Base-by-base conservation (phyloP, 768 basidiomycete genomes). In the Tricholoma sp. region DNA sequence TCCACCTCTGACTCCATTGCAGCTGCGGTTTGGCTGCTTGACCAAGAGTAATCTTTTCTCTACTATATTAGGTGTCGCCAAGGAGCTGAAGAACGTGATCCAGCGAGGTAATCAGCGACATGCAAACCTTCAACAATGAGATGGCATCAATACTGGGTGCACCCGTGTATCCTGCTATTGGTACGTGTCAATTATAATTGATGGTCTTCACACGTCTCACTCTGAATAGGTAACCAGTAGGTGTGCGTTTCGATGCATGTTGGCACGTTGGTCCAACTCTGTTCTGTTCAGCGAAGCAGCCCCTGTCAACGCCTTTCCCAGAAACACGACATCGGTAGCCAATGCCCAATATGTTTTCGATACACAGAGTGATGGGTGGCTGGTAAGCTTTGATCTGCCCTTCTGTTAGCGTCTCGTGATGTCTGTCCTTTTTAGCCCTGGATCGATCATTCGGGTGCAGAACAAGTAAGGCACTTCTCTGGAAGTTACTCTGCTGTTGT, bases 331-430 rank as follows among this genome's bases (percentile, higher is more conserved):
- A 6, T 62, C 63, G 4, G 66, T 57, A 2, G 68, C 67, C 3
- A 73, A 70, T 57, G 68, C 74, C 1, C 81, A 85, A 61, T 87
- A 80, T 78, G 78, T 84, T 0, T 86, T 81, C 58, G 79, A 84
- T 60, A 72, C 76, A 4, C 75, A 80, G 60, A 74, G 75, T 50
- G 59, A 66, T 28, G 77, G 78, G 10, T 84, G 82, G 82, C 61
- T 62, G 55, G 81, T 82, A 50, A 28, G 75, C 65, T 13, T 33
- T 28, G 12, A 1, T 24, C 37, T 37, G n/a, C 28, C 28, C 20
- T 18, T 31, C 9, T 15, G n/a, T 39, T 34, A 20, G 34, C 48
- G 33, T 29, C 15, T 31, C 28, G 9, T 48, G 29, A 48, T 6
- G 15, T 29, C 5, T 13, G 12, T 45, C 17, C 11, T 45, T n/a